Percentiles rank a stretch among this genome's conserved stretches.
phyloP scores from a whole-genome alignment of 31 red algal genomes.

The Endocladia muricata region DNA sequence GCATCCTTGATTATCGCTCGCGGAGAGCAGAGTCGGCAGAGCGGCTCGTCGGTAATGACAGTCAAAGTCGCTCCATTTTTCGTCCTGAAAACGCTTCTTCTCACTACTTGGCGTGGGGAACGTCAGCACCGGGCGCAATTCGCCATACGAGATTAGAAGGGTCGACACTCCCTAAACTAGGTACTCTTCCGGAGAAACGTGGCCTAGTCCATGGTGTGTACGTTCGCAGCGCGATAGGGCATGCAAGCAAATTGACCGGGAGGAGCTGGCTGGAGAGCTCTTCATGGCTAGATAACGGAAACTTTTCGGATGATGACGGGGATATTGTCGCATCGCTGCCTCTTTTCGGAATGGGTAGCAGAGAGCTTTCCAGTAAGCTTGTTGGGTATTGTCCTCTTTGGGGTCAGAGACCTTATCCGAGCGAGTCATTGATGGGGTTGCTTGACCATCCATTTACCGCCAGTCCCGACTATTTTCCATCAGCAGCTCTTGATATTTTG shows the following conservation, averaged over 20 bases:
- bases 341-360: neutral
- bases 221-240: neutral
- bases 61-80: slow-evolving; percentile 25
- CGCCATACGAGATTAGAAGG: neutral
- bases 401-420: slow-evolving; percentile 23
- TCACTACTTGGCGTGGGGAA: neutral
- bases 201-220: neutral
- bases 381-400: slow-evolving; percentile 27
- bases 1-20: slow-evolving; percentile 9
- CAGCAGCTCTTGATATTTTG: slow-evolving; percentile 85
- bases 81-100: neutral
- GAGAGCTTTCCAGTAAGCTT: slow-evolving; percentile 6
- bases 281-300: neutral
- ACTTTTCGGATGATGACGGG: neutral
- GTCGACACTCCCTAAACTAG: neutral
- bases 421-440: slow-evolving; percentile 66
- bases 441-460: slow-evolving; percentile 92
- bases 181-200: neutral
- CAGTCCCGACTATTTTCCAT: slow-evolving; percentile 90
- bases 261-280: neutral
- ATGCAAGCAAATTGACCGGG: neutral
- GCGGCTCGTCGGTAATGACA: neutral
- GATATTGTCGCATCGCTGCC: neutral
- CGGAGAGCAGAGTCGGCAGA: neutral
- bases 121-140: neutral